These are phyloP conservation scores for Paraglomus occultum DNA, from an alignment of 192 early-diverging fungal species.

Conservation along the genomic window DNA sequence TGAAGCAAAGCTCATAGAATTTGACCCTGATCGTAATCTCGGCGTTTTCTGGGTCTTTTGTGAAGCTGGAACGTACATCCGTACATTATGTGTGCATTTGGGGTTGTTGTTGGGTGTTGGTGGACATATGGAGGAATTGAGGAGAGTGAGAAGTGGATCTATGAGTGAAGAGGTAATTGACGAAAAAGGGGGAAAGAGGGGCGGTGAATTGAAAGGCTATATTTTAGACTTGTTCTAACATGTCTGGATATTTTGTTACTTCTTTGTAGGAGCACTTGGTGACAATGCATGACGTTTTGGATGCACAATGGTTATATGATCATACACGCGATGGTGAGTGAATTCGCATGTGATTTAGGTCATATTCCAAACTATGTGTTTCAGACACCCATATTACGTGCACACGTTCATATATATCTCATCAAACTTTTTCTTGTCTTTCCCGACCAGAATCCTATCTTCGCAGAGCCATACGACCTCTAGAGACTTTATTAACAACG, in stretches of 20 bases:
- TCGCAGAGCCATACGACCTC: constrained; percentile 87
- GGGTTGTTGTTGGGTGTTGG: constrained; percentile 93
- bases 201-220: not conserved
- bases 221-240: not conserved
- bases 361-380: no score
- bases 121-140: constrained; percentile 99
- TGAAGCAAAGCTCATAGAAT: constrained; percentile 94
- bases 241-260: constrained; percentile 3
- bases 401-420: not conserved
- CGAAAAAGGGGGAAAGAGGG: no score
- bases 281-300: constrained; percentile 98
- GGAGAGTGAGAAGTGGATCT: constrained; percentile 93
- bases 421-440: not conserved
- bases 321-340: constrained; percentile 80
- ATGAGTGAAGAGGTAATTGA: constrained; percentile 76
- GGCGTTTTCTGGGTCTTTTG: constrained; percentile 97
- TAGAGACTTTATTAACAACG: constrained; percentile 88
- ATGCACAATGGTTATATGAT: constrained; percentile 98
- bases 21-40: constrained; percentile 95
- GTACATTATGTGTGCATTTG: constrained; percentile 98
- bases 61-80: constrained; percentile 99
- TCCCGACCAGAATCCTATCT: constrained; percentile 76
- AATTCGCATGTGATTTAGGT: not conserved
- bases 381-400: not conserved
- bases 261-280: constrained; percentile 77